These are phyloP conservation scores for Alternaria burnsii DNA, from an alignment of 2,329 filamentous ascomycete species.

Conservation along the genomic window DNA sequence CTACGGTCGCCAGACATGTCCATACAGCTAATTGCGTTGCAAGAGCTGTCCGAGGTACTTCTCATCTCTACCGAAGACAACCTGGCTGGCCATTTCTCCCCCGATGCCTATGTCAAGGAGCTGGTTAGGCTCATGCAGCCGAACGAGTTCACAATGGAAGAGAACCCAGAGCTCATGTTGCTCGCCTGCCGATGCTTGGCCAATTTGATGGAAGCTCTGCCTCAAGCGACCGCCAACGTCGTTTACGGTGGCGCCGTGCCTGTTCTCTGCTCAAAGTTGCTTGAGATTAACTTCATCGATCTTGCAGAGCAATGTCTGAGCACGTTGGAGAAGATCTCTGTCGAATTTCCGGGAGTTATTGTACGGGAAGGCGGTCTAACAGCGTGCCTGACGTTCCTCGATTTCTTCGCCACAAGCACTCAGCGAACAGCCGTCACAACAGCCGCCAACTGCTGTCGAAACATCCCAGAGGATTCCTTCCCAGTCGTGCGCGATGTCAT, in stretches of 20 bases:
- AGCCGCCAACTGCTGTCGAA: conserved; percentile 96
- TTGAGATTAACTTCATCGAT: conserved; percentile 97
- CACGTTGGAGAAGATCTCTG: conserved; percentile 95
- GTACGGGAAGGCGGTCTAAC: conserved; percentile 94
- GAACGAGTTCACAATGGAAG: conserved; percentile 82
- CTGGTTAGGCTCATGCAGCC: conserved; percentile 91
- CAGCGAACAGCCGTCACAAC: conserved; percentile 97
- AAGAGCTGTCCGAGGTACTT: conserved; percentile 91
- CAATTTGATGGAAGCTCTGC: conserved; percentile 96
- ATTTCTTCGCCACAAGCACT: conserved; percentile 97
- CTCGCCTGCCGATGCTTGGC: conserved; percentile 94
- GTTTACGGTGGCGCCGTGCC: conserved; percentile 98
- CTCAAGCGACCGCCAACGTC: conserved; percentile 90
- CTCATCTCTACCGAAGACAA: conserved; percentile 97
- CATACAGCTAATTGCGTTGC: conserved; percentile 87
- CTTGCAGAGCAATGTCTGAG: conserved; percentile 95
- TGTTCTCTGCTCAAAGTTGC: conserved; percentile 89
- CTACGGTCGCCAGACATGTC: conserved; percentile 85
- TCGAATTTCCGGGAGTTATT: conserved; percentile 93
- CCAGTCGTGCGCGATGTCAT: conserved; percentile 92
- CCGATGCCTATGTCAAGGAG: conserved; percentile 95
- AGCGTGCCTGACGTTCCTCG: conserved; percentile 93
- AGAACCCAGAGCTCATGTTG: conserved; percentile 97
- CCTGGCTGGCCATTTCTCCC: conserved; percentile 90
- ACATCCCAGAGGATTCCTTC: conserved; percentile 94